Evolutionary conservation across 2,329 filamentous ascomycete species (phyloP), one percentile per base, ranked within the genome.

Genomic region (Acrodontium crateriforme): DNA sequence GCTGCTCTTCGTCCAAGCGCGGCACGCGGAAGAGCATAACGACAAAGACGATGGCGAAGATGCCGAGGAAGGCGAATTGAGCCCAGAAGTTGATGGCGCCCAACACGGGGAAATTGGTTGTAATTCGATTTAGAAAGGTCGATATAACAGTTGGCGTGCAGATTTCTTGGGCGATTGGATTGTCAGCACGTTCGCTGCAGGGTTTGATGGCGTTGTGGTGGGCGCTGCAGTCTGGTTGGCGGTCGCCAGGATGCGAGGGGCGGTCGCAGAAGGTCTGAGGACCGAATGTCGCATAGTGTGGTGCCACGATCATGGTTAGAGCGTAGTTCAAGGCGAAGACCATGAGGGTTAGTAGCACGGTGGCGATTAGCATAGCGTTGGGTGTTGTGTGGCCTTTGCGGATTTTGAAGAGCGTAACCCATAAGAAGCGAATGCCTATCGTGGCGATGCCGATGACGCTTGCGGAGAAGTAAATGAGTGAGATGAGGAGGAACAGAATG

Each of bases 81-180:
- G 84, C 81, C 84, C 85, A 98, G 55, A 95, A 98, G 41, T 82
- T 71, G n/a, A 95, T 61, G 8, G 78, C 74, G 8, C 89, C 89
- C 47, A 98, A 92, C 50, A 94, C 83, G 5, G 89, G 85, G 67
- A 89, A 98, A 50, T 91, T 93, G 47, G 93, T 70, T 13, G 81
- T 85, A 35, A 94, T 72, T 24, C 85, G 75, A 55, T 95, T 94
- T 39, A 98, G 65, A 56, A 98, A 92, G 0, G 82, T 93, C 34
- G 81, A 89, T 52, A 85, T 79, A 19, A 94, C 75, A 13, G 78
- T 87, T 0, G 89, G 84, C 1, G 85, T 95, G 64, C 89, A 98
- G 13, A 92, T 76, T 34, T 75, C 68, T 40, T 71, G 71, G 3
- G 83, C 79, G n/a, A 69, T 65, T n/a, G 66, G 63, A 41, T 79